Evolutionary conservation across 352 stramenopile genomes (phyloP).

Genomic region (Phytophthora sp.): DNA sequence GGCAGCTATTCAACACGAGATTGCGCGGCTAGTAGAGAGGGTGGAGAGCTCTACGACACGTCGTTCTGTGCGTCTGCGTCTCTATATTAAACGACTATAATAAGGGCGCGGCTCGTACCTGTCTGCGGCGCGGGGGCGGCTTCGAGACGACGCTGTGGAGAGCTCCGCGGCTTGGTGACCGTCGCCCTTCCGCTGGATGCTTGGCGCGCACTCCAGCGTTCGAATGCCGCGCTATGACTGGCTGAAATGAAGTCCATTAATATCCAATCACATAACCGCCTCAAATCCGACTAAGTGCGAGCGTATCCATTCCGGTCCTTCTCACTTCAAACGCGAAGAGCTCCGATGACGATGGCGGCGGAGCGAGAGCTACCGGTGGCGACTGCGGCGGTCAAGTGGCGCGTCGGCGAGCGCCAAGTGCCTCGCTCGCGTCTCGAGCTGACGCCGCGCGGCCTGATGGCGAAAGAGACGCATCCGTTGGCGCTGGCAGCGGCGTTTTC

Average conservation of each 20-base stretch:
- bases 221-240: conserved; percentile 10
- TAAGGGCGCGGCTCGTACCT: conserved; percentile 9
- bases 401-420: conserved; percentile 40
- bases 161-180: neutral
- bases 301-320: conserved; percentile 2
- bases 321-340: conserved; percentile 28
- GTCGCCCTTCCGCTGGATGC: conserved; percentile 28
- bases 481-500: conserved; percentile 18
- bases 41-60: neutral
- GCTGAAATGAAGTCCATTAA: conserved; percentile 16
- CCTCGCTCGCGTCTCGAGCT: conserved; percentile 36
- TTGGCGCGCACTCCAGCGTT: conserved; percentile 24
- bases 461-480: conserved; percentile 57
- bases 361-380: conserved; percentile 12
- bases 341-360: conserved; percentile 3
- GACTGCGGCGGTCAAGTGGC: conserved; percentile 39
- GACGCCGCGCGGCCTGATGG: conserved; percentile 15
- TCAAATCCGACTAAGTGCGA: conserved; percentile 16
- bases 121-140: neutral
- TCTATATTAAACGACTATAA: neutral
- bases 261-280: conserved; percentile 17
- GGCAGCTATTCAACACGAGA: neutral
- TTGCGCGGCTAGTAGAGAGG: conserved; percentile 12
- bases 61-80: neutral
- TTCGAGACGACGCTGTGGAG: conserved; percentile 9